Percentiles rank a stretch among this genome's conserved stretches.
These are phyloP conservation scores for Talaromyces sp. DNA, from an alignment of 2,329 filamentous ascomycete species.

Conservation along the genomic window DNA sequence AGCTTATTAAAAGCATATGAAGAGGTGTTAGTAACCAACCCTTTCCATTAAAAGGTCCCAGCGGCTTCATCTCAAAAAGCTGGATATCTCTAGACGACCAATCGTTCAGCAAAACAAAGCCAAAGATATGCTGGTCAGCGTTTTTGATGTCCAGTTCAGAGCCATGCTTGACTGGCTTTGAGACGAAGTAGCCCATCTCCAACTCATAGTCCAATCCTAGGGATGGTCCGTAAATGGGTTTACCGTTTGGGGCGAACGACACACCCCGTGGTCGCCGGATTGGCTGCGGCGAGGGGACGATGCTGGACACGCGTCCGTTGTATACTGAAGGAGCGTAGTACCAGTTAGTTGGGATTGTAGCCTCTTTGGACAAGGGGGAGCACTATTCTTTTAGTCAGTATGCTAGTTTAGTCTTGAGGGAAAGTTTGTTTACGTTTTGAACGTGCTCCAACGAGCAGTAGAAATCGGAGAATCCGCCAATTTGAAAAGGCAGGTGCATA, in stretches of 20 bases:
- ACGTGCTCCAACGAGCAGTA: conserved; percentile 51
- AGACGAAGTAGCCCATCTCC: conserved; percentile 44
- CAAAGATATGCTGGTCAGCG: conserved; percentile 58
- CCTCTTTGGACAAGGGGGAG: conserved; percentile 31
- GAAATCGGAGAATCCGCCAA: conserved; percentile 57
- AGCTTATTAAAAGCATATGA: not conserved
- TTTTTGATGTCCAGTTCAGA: conserved; percentile 39
- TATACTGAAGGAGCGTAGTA: conserved; percentile 49
- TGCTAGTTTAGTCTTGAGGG: not conserved
- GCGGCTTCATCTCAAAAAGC: conserved; percentile 54
- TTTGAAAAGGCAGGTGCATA: conserved; percentile 52
- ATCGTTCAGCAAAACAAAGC: conserved; percentile 58
- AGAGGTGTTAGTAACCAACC: not conserved
- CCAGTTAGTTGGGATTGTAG: conserved; percentile 26
- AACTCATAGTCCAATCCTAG: conserved; percentile 36
- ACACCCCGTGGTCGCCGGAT: conserved; percentile 47
- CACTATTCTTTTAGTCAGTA: conserved; percentile 14
- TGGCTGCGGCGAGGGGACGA: conserved; percentile 46
- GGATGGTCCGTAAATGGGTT: conserved; percentile 19
- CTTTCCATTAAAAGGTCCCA: conserved; percentile 59
- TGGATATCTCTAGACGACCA: conserved; percentile 56
- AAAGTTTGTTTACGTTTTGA: conserved; percentile 42
- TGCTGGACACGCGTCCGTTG: conserved; percentile 50
- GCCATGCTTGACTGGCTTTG: conserved; percentile 35
- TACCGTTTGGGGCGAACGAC: conserved; percentile 21